These are phyloP conservation scores for Dalbergia cultrata DNA, from an alignment of 306 rosid species.

Conservation along the genomic window DNA sequence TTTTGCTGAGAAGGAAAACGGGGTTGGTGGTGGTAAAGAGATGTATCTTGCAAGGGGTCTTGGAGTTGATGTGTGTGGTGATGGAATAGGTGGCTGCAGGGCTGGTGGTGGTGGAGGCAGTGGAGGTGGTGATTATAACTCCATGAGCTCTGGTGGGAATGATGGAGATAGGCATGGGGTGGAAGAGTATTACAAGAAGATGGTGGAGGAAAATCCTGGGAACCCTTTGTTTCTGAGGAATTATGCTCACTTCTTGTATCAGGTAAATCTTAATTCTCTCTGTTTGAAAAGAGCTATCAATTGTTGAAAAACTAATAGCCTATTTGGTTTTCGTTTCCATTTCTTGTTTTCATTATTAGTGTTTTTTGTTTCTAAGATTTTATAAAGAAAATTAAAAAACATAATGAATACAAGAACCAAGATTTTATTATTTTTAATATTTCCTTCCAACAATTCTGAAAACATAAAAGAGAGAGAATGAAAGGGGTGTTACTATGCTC, in stretches of 20 bases:
- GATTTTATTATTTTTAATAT: too few relatives aligned
- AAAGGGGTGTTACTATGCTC: neutral
- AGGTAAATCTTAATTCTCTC: conserved; percentile 52
- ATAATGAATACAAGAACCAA: too few relatives aligned
- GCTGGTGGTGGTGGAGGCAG: conserved; percentile 42
- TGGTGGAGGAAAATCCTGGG: conserved; percentile 85
- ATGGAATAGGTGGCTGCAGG: conserved; percentile 55
- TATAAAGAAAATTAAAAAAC: too few relatives aligned
- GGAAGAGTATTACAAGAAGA: conserved; percentile 74
- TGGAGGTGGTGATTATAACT: conserved; percentile 50
- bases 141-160: conserved; percentile 60
- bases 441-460: too few relatives aligned
- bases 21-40: conserved; percentile 41
- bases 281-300: neutral
- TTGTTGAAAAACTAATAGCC: neutral
- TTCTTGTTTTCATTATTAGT: too few relatives aligned
- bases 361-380: too few relatives aligned
- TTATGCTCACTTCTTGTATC: conserved; percentile 77
- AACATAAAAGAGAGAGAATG: too few relatives aligned
- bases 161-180: conserved; percentile 60
- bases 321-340: too few relatives aligned
- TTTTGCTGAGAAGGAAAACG: conserved; percentile 46
- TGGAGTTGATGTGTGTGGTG: conserved; percentile 57
- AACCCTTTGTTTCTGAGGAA: conserved; percentile 82
- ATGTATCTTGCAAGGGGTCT: conserved; percentile 69